Conservation (phyloP, 2,329 filamentous ascomycete genomes). For the Hypoxylon sp. region DNA sequence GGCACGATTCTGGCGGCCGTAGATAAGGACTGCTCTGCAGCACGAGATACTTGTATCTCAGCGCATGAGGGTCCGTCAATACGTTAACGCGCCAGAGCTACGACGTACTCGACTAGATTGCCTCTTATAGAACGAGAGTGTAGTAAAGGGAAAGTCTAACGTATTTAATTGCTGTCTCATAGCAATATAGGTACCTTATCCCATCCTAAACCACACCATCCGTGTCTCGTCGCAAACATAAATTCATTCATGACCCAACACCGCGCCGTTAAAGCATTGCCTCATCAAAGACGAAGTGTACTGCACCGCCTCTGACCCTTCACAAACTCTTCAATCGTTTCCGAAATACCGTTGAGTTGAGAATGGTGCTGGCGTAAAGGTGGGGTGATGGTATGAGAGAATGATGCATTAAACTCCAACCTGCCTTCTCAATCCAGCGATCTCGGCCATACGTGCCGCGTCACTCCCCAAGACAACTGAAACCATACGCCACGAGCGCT, state of each 20-base stretch:
- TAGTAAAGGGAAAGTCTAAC: conserved; percentile 26
- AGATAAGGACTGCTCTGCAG: conserved; percentile 20
- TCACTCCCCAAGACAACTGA: conserved; percentile 11
- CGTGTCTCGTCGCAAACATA: conserved; percentile 27
- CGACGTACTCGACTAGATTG: conserved; percentile 34
- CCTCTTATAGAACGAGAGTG: conserved; percentile 22
- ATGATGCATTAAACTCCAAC: conserved; percentile 45
- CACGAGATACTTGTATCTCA: conserved; percentile 23
- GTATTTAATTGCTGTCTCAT: conserved; percentile 41
- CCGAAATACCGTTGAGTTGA: conserved; percentile 21
- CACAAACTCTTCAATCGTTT: conserved; percentile 11
- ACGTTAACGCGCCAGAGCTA: conserved; percentile 31
- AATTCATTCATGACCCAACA: conserved; percentile 31
- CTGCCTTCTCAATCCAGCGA: conserved; percentile 21
- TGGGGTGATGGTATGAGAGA: conserved; percentile 19
- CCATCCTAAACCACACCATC: conserved; percentile 23
- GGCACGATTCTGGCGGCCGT: conserved; percentile 27
- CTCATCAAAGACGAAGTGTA: conserved; percentile 20
- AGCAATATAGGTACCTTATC: conserved; percentile 35
- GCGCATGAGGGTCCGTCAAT: conserved; percentile 28
- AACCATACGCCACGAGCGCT: conserved; percentile 16
- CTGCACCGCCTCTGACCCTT: conserved; percentile 10
- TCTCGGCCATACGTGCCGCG: conserved; percentile 17
- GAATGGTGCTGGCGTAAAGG: conserved; percentile 17
- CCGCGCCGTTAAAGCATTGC: conserved; percentile 20